Conservation (phyloP, 768 basidiomycete species). For the Mycena venus region DNA sequence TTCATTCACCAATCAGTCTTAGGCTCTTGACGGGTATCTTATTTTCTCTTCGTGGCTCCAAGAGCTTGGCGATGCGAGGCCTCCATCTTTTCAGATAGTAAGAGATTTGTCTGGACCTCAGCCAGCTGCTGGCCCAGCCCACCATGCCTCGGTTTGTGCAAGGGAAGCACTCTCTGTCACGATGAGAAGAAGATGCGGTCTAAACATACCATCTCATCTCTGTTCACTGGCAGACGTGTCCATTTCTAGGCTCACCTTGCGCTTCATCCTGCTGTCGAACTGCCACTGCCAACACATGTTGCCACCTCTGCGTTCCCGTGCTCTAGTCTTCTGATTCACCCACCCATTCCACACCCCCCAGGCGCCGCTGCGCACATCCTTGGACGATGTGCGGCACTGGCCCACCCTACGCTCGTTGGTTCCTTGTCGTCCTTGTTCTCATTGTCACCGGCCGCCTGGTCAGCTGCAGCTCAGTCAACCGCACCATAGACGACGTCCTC, state of each 20-base stretch:
- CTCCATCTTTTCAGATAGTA: neutral
- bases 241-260: neutral
- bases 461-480: slow-evolving; percentile 19
- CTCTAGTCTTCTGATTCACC: neutral
- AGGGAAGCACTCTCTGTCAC: no score
- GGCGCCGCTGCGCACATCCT: slow-evolving; percentile 11
- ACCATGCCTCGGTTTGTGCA: no score
- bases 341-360: neutral
- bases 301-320: neutral
- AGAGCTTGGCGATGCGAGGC: no score
- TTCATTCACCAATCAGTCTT: slow-evolving; percentile 9
- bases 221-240: slow-evolving; percentile 2
- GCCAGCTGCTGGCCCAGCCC: no score
- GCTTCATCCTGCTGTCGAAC: slow-evolving; percentile 21
- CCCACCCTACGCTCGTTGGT: slow-evolving; percentile 23
- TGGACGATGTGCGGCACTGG: slow-evolving; percentile 25
- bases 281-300: slow-evolving; percentile 28
- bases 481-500: slow-evolving; percentile 38
- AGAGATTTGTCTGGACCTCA: no score
- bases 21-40: neutral
- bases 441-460: neutral
- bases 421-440: neutral
- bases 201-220: neutral
- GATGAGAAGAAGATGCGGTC: neutral
- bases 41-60: neutral